Conservation (phyloP, 257 asterid species). For the Solanum chilense region DNA sequence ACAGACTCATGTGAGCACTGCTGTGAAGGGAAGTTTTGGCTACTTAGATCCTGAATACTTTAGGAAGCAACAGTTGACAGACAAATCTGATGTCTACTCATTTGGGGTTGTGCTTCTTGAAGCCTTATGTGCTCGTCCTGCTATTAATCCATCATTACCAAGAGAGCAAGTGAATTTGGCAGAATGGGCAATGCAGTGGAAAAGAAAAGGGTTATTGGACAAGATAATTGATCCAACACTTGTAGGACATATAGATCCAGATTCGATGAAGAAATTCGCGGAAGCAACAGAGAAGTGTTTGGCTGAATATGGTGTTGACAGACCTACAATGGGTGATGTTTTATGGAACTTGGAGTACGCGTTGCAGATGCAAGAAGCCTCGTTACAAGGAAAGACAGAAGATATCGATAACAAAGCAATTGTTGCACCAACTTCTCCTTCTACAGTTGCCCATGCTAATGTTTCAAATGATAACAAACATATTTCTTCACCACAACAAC, state of each 20-base stretch:
- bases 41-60: slow-evolving; percentile 17
- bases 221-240: slow-evolving; percentile 10
- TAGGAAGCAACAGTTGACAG: slow-evolving; percentile 11
- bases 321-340: slow-evolving; percentile 17
- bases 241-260: slow-evolving; percentile 4
- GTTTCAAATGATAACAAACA: neutral
- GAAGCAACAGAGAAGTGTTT: slow-evolving; percentile 16
- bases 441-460: neutral
- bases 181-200: slow-evolving; percentile 24
- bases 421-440: neutral
- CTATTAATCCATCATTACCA: slow-evolving; percentile 9
- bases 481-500: neutral
- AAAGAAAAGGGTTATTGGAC: slow-evolving; percentile 8
- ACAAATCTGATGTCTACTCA: slow-evolving; percentile 14
- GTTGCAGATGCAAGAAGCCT: slow-evolving; percentile 15
- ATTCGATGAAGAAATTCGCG: slow-evolving; percentile 1
- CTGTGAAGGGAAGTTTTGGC: slow-evolving; percentile 15
- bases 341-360: slow-evolving; percentile 18
- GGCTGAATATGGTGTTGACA: slow-evolving; percentile 10
- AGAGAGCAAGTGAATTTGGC: slow-evolving; percentile 17
- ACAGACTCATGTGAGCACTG: slow-evolving; percentile 11
- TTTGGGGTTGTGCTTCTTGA: slow-evolving; percentile 12
- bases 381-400: slow-evolving; percentile 6
- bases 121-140: slow-evolving; percentile 13
- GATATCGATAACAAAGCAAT: neutral